Conservation (phyloP, 1,139 yeast genomes). For the Geotrichum cucujoidarum region DNA sequence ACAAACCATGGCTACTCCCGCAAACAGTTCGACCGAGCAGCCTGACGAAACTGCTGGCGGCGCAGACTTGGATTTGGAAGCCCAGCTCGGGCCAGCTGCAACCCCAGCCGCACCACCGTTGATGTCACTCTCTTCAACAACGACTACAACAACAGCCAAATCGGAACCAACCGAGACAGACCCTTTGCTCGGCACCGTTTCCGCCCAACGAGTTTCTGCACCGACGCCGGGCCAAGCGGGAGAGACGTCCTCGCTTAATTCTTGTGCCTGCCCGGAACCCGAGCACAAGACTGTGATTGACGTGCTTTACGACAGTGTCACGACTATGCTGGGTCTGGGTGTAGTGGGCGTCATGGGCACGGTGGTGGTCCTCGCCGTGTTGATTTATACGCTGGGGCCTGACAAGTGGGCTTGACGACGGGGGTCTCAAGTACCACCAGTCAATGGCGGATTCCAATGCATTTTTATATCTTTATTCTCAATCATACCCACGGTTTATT, state of each 20-base stretch:
- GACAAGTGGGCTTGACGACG: not conserved
- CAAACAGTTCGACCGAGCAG: too few species aligned
- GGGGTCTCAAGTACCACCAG: not conserved
- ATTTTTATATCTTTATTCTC: not conserved
- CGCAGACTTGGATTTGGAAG: too few species aligned
- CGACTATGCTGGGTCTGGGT: constrained; percentile 1
- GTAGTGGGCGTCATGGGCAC: constrained; percentile 5
- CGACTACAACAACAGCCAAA: not conserved
- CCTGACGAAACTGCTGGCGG: too few species aligned
- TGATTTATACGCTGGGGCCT: constrained; percentile 1
- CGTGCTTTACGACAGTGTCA: not conserved
- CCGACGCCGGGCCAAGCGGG: not conserved
- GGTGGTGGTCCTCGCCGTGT: not conserved
- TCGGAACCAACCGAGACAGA: too few species aligned
- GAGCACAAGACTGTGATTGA: not conserved
- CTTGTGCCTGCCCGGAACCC: not conserved
- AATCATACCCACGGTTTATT: too few species aligned
- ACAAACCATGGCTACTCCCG: too few species aligned
- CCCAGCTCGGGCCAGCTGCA: too few species aligned
- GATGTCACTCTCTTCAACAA: not conserved
- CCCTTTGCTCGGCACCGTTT: too few species aligned
- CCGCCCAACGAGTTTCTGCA: too few species aligned
- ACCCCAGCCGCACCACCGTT: too few species aligned
- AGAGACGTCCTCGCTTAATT: too few species aligned
- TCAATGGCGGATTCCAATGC: not conserved